Evolutionary conservation across 2,329 filamentous ascomycete species (phyloP), one percentile per base, ranked within the genome.

Genomic region (Arthrocladium fulminans): DNA sequence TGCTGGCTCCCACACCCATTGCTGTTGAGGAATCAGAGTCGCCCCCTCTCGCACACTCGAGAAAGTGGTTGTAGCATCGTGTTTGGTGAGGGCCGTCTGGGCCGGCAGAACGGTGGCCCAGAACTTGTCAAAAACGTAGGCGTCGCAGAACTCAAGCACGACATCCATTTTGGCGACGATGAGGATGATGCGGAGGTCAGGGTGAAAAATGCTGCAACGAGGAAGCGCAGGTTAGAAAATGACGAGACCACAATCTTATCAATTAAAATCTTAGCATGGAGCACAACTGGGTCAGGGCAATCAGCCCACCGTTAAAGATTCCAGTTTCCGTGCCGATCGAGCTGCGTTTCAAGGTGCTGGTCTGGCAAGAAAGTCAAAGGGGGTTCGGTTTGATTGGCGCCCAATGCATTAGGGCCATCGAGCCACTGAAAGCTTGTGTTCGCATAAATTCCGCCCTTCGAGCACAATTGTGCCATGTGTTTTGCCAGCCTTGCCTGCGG

Each of bases 121-220:
- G 50, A 85, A 59, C 57, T 83, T 79, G 70, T 97, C 90, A 67
- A 84, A 84, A 54, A 89, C 61, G 61, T 84, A 87, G 59, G 83
- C 86, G 69, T 97, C 90, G 68, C 80, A 77, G 51, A 89, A 60
- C 69, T 96, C 89, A 57, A 96, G 83, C 39, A 92, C 80, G 69
- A 96, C 80, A 74, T 97, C 90, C 90, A 97, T 96, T 67, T 64
- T 73, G 71, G 56, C 27, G 17, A 48, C 20, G 45, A 29, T 30
- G 7, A 38, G 17, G 41, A 7, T 20, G n/a, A 29, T 3, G 25
- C n/a, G n/a, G n/a, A n/a, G n/a, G n/a, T n/a, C n/a, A 32, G 12
- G n/a, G 17, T 22, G 23, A n/a, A 24, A 32, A 24, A 39, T 38
- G 27, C 42, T 50, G 20, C 17, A 32, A 42, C 37, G 30, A 29